phyloP scores from a whole-genome alignment of 1,284 basidiomycete species.

The Sporisorium exsertum region DNA sequence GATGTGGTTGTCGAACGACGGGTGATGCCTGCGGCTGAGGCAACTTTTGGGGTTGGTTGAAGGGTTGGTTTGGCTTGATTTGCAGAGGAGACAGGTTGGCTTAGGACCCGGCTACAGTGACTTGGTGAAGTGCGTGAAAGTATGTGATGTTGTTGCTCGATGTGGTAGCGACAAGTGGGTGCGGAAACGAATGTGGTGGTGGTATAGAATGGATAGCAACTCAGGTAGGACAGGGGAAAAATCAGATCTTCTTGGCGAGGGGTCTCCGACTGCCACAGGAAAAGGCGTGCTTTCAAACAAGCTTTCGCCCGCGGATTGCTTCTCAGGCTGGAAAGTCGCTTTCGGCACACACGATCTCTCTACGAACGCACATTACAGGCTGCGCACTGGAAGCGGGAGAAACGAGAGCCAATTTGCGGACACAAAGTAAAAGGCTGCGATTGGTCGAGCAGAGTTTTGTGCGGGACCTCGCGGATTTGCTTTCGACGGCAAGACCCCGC shows the following conservation, averaged over 20 bases:
- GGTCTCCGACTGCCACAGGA: not conserved
- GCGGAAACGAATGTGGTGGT: constrained; percentile 21
- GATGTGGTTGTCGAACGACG: constrained; percentile 15
- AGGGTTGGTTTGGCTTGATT: constrained; percentile 9
- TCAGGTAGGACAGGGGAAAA: not conserved
- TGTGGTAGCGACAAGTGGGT: constrained; percentile 17
- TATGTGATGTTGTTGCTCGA: constrained; percentile 2
- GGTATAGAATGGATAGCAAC: not conserved
- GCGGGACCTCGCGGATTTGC: constrained; percentile 24
- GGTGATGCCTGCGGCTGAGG: constrained; percentile 17
- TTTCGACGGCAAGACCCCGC: constrained; percentile 10
- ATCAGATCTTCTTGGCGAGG: constrained; percentile 28
- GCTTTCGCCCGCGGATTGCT: not conserved
- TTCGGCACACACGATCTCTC: too few relatives aligned
- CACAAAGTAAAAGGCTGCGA: constrained; percentile 16
- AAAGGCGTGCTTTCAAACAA: not conserved
- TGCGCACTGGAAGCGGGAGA: not conserved
- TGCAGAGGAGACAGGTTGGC: constrained; percentile 43
- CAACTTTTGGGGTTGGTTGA: constrained; percentile 22
- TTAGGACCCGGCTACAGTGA: constrained; percentile 39
- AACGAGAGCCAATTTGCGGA: too few relatives aligned
- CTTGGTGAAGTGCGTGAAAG: constrained; percentile 6
- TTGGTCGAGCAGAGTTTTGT: constrained; percentile 16
- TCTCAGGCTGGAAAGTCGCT: not conserved
- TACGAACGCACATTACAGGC: too few relatives aligned